These are phyloP conservation scores for Cornus kousa DNA, from an alignment of 148 eudicot species.

Conservation along the genomic window DNA sequence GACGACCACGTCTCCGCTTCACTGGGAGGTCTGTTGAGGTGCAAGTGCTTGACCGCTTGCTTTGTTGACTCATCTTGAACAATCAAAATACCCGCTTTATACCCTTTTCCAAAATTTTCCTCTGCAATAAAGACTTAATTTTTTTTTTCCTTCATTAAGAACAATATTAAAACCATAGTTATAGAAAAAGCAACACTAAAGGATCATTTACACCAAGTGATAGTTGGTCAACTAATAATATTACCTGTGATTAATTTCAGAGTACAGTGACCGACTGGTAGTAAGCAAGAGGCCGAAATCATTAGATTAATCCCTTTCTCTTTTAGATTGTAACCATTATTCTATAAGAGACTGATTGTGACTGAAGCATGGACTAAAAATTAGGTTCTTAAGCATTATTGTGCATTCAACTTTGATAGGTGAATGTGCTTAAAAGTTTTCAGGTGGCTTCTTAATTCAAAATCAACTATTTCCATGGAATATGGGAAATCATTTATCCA, in stretches of 20 bases:
- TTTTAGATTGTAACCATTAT: no score
- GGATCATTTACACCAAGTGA: no score
- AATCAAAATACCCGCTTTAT: not conserved
- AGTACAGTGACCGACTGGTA: no score
- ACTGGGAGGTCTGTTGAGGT: conserved; percentile 10
- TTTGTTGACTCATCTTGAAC: conserved; percentile 12
- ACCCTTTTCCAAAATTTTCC: not conserved
- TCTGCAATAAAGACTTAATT: not conserved
- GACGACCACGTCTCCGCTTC: conserved; percentile 31
- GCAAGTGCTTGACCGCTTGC: conserved; percentile 3
- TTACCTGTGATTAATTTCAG: no score
- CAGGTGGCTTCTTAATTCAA: no score
- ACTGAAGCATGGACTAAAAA: no score
- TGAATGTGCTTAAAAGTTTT: no score
- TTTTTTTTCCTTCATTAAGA: not conserved
- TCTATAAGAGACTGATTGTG: no score
- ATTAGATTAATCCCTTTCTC: not conserved
- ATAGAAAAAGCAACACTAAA: not conserved
- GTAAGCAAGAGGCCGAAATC: not conserved
- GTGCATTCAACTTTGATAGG: no score
- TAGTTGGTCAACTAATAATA: no score
- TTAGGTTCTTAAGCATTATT: no score
- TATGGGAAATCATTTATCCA: not conserved
- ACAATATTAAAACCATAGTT: not conserved
- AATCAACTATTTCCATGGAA: not conserved